These are phyloP conservation scores for Termitomyces sp. DNA, from an alignment of 768 basidiomycete genomes.

Conservation along the genomic window DNA sequence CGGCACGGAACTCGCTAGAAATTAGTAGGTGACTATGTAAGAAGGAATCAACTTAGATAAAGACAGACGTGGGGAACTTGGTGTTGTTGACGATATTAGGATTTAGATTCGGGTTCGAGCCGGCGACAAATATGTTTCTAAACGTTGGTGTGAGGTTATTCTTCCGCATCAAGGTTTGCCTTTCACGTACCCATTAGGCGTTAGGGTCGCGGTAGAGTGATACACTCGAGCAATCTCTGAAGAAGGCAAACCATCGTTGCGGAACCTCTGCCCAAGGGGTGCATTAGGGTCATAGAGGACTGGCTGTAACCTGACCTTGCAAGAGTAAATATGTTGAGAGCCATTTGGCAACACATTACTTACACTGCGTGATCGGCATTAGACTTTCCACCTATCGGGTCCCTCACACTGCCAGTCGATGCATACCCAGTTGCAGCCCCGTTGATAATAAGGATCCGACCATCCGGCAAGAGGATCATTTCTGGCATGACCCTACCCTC, in stretches of 20 bases:
- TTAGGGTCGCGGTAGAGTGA: conserved; percentile 56
- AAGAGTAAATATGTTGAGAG: conserved; percentile 18
- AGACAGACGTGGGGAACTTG: conserved; percentile 5
- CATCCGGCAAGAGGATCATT: conserved; percentile 35
- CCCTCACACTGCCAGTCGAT: conserved; percentile 28
- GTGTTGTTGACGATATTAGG: conserved; percentile 8
- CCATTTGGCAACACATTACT: neutral
- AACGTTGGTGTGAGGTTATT: neutral
- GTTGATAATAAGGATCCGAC: conserved; percentile 37
- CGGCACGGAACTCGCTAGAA: conserved; percentile 33
- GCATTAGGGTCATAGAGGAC: conserved; percentile 45
- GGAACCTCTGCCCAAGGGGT: conserved; percentile 40
- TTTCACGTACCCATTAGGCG: conserved; percentile 44
- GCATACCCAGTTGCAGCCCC: conserved; percentile 41
- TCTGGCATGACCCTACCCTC: conserved; percentile 35
- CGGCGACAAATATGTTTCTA: conserved; percentile 28
- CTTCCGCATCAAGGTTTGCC: neutral
- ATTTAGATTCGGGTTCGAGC: conserved; percentile 36
- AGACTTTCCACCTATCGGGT: conserved; percentile 17
- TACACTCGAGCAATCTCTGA: conserved; percentile 52
- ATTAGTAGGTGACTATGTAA: conserved; percentile 17
- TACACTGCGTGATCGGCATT: conserved; percentile 26
- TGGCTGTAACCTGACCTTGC: conserved; percentile 30
- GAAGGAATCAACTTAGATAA: conserved; percentile 12
- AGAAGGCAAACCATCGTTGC: conserved; percentile 39